Evolutionary conservation across 2,329 filamentous ascomycete genomes (phyloP), one percentile per base, ranked within the genome.

Genomic region (Nemania bipapillata): DNA sequence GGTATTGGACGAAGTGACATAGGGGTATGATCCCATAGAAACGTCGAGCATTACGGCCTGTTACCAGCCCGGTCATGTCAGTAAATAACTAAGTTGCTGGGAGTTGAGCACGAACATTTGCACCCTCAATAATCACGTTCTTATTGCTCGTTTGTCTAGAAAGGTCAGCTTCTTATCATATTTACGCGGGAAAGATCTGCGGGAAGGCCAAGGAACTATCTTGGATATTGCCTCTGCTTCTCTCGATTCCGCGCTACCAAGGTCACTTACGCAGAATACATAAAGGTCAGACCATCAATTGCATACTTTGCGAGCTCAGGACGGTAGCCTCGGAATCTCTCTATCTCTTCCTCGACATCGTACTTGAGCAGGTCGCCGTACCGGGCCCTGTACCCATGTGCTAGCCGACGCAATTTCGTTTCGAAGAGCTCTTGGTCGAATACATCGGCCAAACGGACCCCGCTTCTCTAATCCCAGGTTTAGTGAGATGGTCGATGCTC

Each of bases 371-470:
- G 80, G 71, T 91, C 87, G 7, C 91, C 91, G 74, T 89, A 93
- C 59, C 90, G 85, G 81, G 90, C 89, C 81, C 88, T 85, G 80
- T 86, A 91, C 15, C 86, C 87, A 2, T 79, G 74, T 4, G 86
- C 89, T 52, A 94, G 80, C 28, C 83, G 81, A 47, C 89, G 85
- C 49, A 93, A 80, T 78, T 91, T 91, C 35, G 78, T 75, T 80
- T 92, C 90, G 73, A 94, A 92, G 40, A 85, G 82, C 77, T 87
- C 85, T 77, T 91, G 81, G 78, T 92, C 92, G 73, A 93, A 83
- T 67, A 45, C 40, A 5, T 45, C 40, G 4, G 40, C 40, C 8
- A 45, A 15, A 4, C 15, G 12, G 40, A 45, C 20, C 20, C 40
- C 40, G 20, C 3, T 45, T 45, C 40, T 15, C 40, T 45, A 12